Evolutionary conservation across 768 basidiomycete species (phyloP), one percentile per base, ranked within the genome.

Genomic region (Calocybe indica): DNA sequence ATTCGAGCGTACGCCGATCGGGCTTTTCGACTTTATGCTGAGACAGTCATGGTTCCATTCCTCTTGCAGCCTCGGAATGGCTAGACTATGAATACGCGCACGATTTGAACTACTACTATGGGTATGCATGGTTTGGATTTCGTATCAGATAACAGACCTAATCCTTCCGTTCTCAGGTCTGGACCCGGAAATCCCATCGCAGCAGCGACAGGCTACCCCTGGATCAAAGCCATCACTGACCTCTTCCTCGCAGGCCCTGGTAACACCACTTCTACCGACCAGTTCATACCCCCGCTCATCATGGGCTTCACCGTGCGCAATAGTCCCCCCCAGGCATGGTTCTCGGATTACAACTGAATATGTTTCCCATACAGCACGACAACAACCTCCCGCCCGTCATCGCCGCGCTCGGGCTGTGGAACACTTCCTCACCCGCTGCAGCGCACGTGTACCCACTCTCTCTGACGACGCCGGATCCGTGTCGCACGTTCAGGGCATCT

Each of bases 71-170:
- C 6, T 52, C 52, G 6, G 73, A 74, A 53, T 73, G 72, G 73
- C 51, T 68, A 6, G 59, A 70, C 37, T 74, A 73, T 40, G 73
- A 74, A 51, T 73, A 74, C 45, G 71, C 71, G 2, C 52, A 68
- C 37, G 73, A 74, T 48, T 58, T 74, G 40, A 72, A 71, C 51
- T 74, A 74, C 43, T 73, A 73, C 52, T 73, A 73, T 41, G 72
- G 72, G 67, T 65, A 48, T n/a, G 60, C 22, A 22, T 4, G 6
- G 7, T 14, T 13, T 31, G 35, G 15, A 38, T 43, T 14, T 11
- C 28, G 8, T 39, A n/a, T 38, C 22, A 22, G 22, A 43, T n/a
- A 15, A 29, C 5, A 37, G 28, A 5, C 36, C 29, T 11, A 43
- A n/a, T 10, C 29, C 38, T n/a, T 30, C 30, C 22, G 6, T 12